Base-by-base conservation (phyloP, 768 basidiomycete species). In the Amanita thiersii region DNA sequence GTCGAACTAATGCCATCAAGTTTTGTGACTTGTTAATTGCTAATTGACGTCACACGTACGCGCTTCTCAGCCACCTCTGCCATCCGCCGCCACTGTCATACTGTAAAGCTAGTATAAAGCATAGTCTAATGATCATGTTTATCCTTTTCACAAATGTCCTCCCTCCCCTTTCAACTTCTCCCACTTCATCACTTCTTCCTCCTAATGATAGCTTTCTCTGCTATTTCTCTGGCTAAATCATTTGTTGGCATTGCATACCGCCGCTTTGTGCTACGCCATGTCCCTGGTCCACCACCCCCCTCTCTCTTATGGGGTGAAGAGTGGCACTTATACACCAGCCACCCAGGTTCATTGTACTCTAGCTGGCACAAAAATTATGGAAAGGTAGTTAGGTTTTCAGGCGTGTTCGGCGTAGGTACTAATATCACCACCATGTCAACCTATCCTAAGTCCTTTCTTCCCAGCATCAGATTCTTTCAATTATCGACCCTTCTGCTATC, bases 251-350 rank as follows among this genome's bases (percentile, higher is more conserved):
- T 61, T n/a, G 14, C 70, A 33, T 58, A 56, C 15, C 47, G 53
- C 46, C 50, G 61, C 1, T 41, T 57, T 23, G 40, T 56, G 19
- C 59, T 80, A 38, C 50, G 61, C 44, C 64, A 69, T 46, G 56
- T 80, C 24, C 75, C 75, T 11, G 77, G 79, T 1, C 79, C 79
- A 7, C 53, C 50, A 14, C 23, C 60, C 5, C 64, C 61, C 19
- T 79, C 75, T 20, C 56, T 68, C 43, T 45, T 81, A 2, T 81
- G 79, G 79, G 79, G 79, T 1, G 70, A 79, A 48, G 78, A 79
- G 50, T 74, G 74, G 69, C 47, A 60, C 11, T 68, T 80, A 9
- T 79, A 76, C 49, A 63, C 68, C 38, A 55, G 56, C n/a, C 21
- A 54, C n/a, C 79, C 79, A 26, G 79, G 79, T 10, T 56, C 59